Base-by-base conservation (phyloP, 2,329 filamentous ascomycete species). In the Penicillium sp. region DNA sequence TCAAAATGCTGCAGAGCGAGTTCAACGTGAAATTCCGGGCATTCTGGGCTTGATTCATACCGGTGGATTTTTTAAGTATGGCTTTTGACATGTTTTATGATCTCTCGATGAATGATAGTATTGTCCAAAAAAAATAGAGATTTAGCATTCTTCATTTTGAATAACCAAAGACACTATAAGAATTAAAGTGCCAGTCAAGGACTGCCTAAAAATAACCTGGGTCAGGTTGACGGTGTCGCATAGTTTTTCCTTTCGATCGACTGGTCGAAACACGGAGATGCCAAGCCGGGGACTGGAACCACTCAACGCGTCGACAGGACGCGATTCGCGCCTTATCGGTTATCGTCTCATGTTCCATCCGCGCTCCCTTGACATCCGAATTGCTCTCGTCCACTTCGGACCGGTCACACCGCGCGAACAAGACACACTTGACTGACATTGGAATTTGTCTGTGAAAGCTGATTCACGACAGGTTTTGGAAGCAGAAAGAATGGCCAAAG, bases 291-390 rank as follows among this genome's bases (percentile, higher is more conserved):
- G 40, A 11, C 5, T 11, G 24, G 40, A 56, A 49, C 50, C 62
- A 67, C 64, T 69, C 57, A 64, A 70, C 68, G 68, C 68, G 68
- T 70, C 57, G 61, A 68, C 18, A 18, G 18, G 18, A 18, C 62
- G 60, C 66, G 64, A 57, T 56, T 44, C 56, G 55, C 57, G 58
- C 51, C 52, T 53, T 61, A 59, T 59, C 57, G 49, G 35, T 46
- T 49, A 50, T 52, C 49, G 43, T 45, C 38, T 38, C 45, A 33
- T 34, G 29, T 47, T 45, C 28, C 44, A 39, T 35, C 34, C 39
- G 40, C 45, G 38, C 39, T 37, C 29, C 34, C 29, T 46, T 33
- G 28, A 32, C 34, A 38, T 48, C 45, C 34, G 35, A 39, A 32
- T 39, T 39, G 12, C 12, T 13, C 5, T 26, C 25, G n/a, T 28